These are phyloP conservation scores for Porodaedalea pini DNA, from an alignment of 1,284 basidiomycete genomes.

Conservation along the genomic window DNA sequence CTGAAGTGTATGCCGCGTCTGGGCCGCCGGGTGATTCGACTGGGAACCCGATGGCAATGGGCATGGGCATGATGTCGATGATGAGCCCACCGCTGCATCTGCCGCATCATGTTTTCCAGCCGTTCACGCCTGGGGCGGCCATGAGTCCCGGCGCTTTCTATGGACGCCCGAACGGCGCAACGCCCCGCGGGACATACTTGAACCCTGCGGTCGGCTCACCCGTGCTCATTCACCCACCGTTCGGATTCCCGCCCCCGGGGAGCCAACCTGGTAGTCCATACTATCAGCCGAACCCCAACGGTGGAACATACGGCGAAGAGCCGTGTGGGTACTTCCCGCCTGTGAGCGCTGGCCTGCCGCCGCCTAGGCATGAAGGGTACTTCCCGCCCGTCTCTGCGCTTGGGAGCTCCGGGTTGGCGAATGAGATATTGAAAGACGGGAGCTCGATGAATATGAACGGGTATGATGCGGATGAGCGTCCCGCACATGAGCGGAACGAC, in stretches of 20 bases:
- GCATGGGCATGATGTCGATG: slow-evolving; percentile 13
- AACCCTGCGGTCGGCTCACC: slow-evolving; percentile 71
- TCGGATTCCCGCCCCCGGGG: slow-evolving; percentile 2
- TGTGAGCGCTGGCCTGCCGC: slow-evolving; percentile 23
- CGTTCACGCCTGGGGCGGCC: slow-evolving; percentile 61
- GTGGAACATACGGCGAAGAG: slow-evolving; percentile 22
- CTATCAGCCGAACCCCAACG: neutral
- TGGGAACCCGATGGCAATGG: neutral
- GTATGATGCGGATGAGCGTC: neutral
- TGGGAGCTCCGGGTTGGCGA: slow-evolving; percentile 33
- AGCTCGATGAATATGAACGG: slow-evolving; percentile 14
- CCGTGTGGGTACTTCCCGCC: slow-evolving; percentile 45
- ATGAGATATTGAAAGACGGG: slow-evolving; percentile 39
- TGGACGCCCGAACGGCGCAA: slow-evolving; percentile 45
- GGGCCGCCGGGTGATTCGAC: neutral
- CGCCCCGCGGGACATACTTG: slow-evolving; percentile 48
- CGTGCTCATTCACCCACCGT: slow-evolving; percentile 33
- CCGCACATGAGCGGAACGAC: slow-evolving; percentile 11
- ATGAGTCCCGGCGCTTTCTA: slow-evolving; percentile 72
- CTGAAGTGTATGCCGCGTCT: neutral
- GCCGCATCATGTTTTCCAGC: slow-evolving; percentile 23
- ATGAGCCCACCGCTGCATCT: slow-evolving; percentile 20
- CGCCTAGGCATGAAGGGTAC: slow-evolving; percentile 20
- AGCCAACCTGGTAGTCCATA: slow-evolving; percentile 16
- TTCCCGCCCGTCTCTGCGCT: slow-evolving; percentile 33